A percentile compares a stretch with the other conserved stretches of the same genome.
Evolutionary conservation across 2,329 filamentous ascomycete genomes (phyloP).

Genomic region (Xylariaceae sp.): DNA sequence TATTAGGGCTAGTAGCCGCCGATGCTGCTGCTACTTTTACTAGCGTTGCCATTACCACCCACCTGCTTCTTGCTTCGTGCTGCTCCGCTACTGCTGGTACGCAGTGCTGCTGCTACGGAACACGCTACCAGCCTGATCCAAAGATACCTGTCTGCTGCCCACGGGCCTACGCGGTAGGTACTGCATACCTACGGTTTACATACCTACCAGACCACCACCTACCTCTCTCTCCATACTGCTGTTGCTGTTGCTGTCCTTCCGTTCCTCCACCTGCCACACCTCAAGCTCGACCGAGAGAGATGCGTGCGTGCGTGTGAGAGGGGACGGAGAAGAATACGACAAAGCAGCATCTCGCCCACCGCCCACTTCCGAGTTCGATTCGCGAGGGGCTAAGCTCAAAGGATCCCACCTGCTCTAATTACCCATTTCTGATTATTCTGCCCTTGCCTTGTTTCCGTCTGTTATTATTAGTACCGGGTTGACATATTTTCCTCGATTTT

Average conservation of each 20-base stretch:
- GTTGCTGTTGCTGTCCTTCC: not conserved
- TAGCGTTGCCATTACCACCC: not conserved
- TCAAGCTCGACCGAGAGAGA: conserved; percentile 19
- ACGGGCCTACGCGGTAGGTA: not conserved
- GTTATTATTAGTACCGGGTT: not conserved
- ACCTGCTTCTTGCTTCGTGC: not conserved
- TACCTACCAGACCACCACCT: not conserved
- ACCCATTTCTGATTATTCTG: not conserved
- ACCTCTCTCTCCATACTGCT: not conserved
- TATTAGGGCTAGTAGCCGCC: conserved; percentile 10
- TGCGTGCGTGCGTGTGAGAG: conserved; percentile 5
- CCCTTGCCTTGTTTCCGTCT: not conserved
- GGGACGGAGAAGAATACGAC: conserved; percentile 17
- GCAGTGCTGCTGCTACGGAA: not conserved
- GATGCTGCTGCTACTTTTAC: not conserved
- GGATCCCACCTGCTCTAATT: not conserved
- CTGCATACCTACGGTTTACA: conserved; percentile 6
- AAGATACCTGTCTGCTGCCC: too few species aligned
- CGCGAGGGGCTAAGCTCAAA: conserved; percentile 4
- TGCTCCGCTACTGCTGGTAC: not conserved
- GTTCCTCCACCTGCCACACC: conserved; percentile 18
- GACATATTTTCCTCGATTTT: not conserved
- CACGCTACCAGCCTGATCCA: too few species aligned
- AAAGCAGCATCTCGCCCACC: conserved; percentile 8
- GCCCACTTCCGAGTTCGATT: conserved; percentile 17